Evolutionary conservation across 345 rosid genomes (phyloP), one percentile per base, ranked within the genome.

Genomic region (Eucalyptus fibrosa): DNA sequence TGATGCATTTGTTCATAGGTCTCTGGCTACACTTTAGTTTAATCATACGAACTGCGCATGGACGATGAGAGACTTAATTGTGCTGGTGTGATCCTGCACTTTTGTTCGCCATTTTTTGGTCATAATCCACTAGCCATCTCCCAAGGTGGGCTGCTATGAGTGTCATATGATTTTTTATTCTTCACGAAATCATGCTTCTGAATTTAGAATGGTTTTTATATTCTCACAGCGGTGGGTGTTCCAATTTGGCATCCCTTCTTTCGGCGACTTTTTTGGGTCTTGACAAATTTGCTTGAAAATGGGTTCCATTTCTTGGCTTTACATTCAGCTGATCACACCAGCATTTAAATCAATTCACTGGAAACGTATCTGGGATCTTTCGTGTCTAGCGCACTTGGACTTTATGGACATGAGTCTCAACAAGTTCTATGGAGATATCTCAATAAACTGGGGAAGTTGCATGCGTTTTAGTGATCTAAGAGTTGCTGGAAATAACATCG

Each of bases 351-450:
- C 69, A 30, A 19, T 86, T 92, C 21, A 32, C 55, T 3, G 92
- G 92, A 16, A 87, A 88, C 77, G 62, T 91, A 42, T 60, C 89
- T 34, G 86, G 88, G 49, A 89, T 21, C 40, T 92, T 92, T 34
- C 90, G 89, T 7, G 86, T 87, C 12, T 86, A 87, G 90, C 92
- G 0, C 53, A 85, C 45, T 87, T 90, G 34, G 56, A 59, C 11
- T 93, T 86, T 26, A 24, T 88, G 23, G 93, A 92, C 53, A 49
- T 91, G 81, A 92, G 93, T 87, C 4, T 87, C 77, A 93, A 93
- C 86, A 87, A 50, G 23, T 88, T 93, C 17, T 88, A 47, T 8
- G 94, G 94, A 6, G 81, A 88, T 26, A 28, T 93, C 42, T 88
- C 93, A 37, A 44, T 88, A 11, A 93, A 85, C 24, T 91, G 94